Evolutionary conservation across 192 early-diverging fungal genomes (phyloP).

Genomic region (Rhizophagus clarus): DNA sequence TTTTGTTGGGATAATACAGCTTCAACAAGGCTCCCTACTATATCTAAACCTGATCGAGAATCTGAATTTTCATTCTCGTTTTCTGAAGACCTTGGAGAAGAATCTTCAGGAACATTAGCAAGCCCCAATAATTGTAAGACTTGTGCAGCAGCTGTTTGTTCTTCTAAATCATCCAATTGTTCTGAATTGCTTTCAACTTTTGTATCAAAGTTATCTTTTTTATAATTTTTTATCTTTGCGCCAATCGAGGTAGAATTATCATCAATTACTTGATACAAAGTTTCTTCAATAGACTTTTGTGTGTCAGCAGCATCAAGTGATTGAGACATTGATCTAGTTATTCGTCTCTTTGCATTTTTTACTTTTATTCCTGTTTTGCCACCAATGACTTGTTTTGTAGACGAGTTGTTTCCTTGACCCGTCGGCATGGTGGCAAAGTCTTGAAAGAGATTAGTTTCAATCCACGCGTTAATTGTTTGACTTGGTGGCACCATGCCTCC

Average conservation of each 20-base stretch:
- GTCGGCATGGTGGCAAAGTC: constrained; percentile 28
- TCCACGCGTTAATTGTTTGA: constrained; percentile 28
- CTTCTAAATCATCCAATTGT: constrained; percentile 27
- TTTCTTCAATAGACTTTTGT: background rate
- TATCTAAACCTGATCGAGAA: constrained; percentile 1
- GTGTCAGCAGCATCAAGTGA: background rate
- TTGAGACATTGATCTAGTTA: constrained; percentile 16
- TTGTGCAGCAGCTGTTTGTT: constrained; percentile 24
- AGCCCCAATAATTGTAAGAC: constrained; percentile 16
- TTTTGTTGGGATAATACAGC: background rate
- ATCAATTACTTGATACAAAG: background rate
- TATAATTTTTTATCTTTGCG: background rate
- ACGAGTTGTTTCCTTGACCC: background rate
- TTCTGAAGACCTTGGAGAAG: background rate
- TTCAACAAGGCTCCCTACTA: background rate
- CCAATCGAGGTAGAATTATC: background rate
- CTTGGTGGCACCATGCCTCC: constrained; percentile 29
- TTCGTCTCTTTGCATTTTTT: background rate
- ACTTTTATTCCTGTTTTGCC: constrained; percentile 2
- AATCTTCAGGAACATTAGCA: background rate
- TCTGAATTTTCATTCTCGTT: background rate
- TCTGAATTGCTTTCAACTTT: background rate
- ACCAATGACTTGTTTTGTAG: background rate
- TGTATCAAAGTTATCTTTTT: background rate
- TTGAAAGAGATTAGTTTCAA: constrained; percentile 27